Evolutionary conservation across 2,329 filamentous ascomycete genomes (phyloP), one percentile per base, ranked within the genome.

Genomic region (Cadophora luteo-olivacea): DNA sequence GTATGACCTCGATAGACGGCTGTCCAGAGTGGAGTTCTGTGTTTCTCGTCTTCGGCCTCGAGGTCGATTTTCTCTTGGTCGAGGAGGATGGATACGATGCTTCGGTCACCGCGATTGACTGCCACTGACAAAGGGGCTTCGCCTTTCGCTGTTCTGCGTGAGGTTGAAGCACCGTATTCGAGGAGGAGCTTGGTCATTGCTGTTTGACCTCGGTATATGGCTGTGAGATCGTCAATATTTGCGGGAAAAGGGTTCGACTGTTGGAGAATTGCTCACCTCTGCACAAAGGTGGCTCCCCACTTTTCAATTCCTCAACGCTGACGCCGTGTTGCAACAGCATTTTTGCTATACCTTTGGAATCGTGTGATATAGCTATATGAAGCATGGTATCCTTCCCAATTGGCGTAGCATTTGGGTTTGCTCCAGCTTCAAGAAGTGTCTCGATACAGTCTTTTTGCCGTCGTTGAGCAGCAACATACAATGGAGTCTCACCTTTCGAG

Each of bases 21-120:
- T 22, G 49, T 61, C 45, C 66, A 68, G 2, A 72, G 58, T 62
- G 97, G 87, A 14, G 94, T 94, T 82, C 97, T 89, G 66, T 83
- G 81, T 79, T 93, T 90, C 61, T 94, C 94, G 66, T 90, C 89
- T 66, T 81, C 87, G 72, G 97, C 87, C 78, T 94, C 89, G 74
- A 88, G 84, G 77, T 93, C 85, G 69, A 97, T 86, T 74, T 86
- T 86, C 66, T 85, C 84, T 65, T 95, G 87, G 41, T 94, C 89
- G 68, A 97, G 83, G 63, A 97, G 82, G 69, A 94, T 86, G 19
- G 61, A 29, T 6, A 69, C 60, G 33, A 68, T 69, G 4, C 45
- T 54, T 19, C 33, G 54, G 38, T 69, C 65, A 7, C 70, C 67
- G 19, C 67, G 66, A 12, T 57, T 62, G 8, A 66, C 67, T 2